Conservation (phyloP, 2,329 filamentous ascomycete species). For the Ophiostoma sp. region DNA sequence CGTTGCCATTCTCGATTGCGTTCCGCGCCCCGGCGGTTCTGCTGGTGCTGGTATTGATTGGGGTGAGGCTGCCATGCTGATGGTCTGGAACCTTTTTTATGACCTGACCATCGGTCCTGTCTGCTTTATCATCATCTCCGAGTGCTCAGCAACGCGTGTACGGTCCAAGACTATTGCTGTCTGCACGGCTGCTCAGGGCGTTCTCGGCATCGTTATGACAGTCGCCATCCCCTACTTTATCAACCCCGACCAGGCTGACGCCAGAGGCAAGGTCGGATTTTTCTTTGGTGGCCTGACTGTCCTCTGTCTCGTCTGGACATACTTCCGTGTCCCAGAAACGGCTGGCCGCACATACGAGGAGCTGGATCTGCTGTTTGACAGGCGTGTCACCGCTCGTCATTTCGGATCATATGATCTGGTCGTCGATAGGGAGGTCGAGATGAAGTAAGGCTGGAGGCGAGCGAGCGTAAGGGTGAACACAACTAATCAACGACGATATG, state of each 20-base stretch:
- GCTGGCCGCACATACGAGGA: conserved; percentile 50
- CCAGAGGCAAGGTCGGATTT: conserved; percentile 43
- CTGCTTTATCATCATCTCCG: conserved; percentile 51
- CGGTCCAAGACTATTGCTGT: conserved; percentile 43
- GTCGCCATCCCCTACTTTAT: conserved; percentile 43
- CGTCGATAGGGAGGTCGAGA: not conserved
- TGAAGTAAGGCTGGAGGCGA: not conserved
- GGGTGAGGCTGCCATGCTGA: conserved; percentile 46
- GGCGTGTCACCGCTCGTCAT: not conserved
- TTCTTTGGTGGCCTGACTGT: conserved; percentile 45
- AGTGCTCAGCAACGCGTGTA: conserved; percentile 43
- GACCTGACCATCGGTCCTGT: conserved; percentile 47
- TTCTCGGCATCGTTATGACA: conserved; percentile 40
- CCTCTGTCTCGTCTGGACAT: conserved; percentile 46
- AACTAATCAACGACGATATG: no score
- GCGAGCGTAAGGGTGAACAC: not conserved
- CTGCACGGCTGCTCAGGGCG: conserved; percentile 39
- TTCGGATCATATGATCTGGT: not conserved
- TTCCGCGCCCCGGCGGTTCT: conserved; percentile 36
- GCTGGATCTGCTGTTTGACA: conserved; percentile 49
- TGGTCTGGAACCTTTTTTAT: conserved; percentile 49
- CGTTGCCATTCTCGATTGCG: conserved; percentile 43
- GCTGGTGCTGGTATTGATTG: conserved; percentile 35
- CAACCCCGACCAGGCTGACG: conserved; percentile 40
- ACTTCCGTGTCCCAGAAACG: conserved; percentile 50